Conservation (phyloP, 495 filamentous ascomycete species). For the Bacidia gigantensis region DNA sequence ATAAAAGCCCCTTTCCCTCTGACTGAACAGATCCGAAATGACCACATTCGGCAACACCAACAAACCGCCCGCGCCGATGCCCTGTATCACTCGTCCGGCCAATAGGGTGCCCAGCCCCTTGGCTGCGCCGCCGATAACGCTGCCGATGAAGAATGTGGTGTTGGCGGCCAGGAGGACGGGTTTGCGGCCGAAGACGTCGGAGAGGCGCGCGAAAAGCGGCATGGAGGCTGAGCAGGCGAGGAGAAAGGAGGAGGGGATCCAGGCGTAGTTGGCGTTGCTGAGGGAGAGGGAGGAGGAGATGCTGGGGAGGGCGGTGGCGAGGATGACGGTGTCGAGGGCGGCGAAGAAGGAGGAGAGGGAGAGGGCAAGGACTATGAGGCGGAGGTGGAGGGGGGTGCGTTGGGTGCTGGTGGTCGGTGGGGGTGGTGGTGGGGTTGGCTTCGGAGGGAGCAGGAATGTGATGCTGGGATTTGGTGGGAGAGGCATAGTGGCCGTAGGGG, state of each 20-base stretch:
- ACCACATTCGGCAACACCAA: slow-evolving; percentile 39
- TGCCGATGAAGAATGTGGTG: slow-evolving; percentile 31
- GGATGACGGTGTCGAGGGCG: slow-evolving; percentile 39
- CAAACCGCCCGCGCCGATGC: slow-evolving; percentile 39
- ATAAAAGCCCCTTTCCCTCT: slow-evolving; percentile 37
- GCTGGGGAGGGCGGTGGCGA: slow-evolving; percentile 34
- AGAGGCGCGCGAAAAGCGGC: slow-evolving; percentile 37
- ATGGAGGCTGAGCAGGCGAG: not conserved
- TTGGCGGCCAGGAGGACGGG: slow-evolving; percentile 34
- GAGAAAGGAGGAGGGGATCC: slow-evolving; percentile 1
- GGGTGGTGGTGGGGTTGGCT: not conserved
- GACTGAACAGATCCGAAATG: slow-evolving; percentile 43
- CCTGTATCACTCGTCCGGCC: slow-evolving; percentile 39
- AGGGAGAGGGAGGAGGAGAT: slow-evolving; percentile 22
- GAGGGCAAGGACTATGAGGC: slow-evolving; percentile 16
- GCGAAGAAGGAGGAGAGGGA: slow-evolving; percentile 39
- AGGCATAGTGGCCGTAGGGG: not conserved
- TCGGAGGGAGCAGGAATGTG: not conserved
- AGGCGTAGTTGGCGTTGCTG: slow-evolving; percentile 1
- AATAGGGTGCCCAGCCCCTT: slow-evolving; percentile 40
- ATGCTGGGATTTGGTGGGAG: not conserved
- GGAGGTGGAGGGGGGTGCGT: not conserved
- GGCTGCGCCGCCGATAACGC: slow-evolving; percentile 34
- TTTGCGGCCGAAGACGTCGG: slow-evolving; percentile 47
- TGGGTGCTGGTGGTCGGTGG: too few species aligned